phyloP scores from a whole-genome alignment of 352 stramenopile species.

The Phytophthora syringae region DNA sequence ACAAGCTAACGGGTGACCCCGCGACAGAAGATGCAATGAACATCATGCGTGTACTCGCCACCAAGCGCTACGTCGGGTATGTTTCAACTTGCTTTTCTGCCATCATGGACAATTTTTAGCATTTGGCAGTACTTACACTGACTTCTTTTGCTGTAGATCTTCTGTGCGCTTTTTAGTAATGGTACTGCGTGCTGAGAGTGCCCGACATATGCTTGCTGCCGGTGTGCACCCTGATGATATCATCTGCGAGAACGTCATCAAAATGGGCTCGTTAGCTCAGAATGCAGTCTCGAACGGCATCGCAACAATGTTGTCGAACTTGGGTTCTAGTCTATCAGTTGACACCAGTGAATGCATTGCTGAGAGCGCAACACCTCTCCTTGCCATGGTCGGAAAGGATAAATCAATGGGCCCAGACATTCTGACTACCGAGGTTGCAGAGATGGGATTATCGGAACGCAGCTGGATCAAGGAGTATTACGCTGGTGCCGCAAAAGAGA shows the following conservation, averaged over 20 bases:
- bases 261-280: constrained; percentile 87
- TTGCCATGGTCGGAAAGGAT: constrained; percentile 36
- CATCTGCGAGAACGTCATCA: constrained; percentile 90
- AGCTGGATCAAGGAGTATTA: constrained; percentile 83
- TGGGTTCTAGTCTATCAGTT: constrained; percentile 80
- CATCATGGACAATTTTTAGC: not conserved
- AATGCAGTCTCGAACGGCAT: constrained; percentile 76
- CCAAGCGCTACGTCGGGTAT: constrained; percentile 77
- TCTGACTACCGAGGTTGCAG: constrained; percentile 21
- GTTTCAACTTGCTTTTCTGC: not conserved
- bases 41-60: constrained; percentile 83
- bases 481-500: constrained; percentile 79
- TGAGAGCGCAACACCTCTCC: constrained; percentile 12
- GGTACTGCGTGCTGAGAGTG: constrained; percentile 76
- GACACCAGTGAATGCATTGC: constrained; percentile 35
- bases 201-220: constrained; percentile 79
- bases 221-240: constrained; percentile 82
- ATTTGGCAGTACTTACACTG: too few relatives aligned
- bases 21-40: constrained; percentile 83
- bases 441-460: constrained; percentile 19
- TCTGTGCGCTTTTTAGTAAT: constrained; percentile 78
- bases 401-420: constrained; percentile 35
- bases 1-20: constrained; percentile 79
- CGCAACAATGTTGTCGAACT: constrained; percentile 87
- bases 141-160: too few relatives aligned